Evolutionary conservation across 1,284 basidiomycete genomes (phyloP).

Genomic region (Papiliotrema fonsecae): DNA sequence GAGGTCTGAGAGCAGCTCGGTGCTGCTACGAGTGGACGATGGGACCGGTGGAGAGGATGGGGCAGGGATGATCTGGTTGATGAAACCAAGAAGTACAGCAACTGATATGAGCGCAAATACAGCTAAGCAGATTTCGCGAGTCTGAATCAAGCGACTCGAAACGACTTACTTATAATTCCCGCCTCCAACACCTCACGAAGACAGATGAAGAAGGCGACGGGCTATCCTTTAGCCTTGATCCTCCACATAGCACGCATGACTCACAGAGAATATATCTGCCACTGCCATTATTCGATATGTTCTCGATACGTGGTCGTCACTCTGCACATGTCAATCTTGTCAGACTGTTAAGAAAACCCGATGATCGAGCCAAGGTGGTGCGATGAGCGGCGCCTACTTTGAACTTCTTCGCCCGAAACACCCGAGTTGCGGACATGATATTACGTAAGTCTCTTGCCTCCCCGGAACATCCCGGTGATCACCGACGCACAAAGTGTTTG

Average conservation of each 20-base stretch:
- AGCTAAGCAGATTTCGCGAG: constrained; percentile 55
- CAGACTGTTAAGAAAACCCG: not conserved
- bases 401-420: not conserved
- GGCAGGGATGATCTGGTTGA: constrained; percentile 62
- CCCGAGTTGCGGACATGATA: no score
- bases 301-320: not conserved
- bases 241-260: not conserved
- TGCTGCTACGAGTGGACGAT: not conserved
- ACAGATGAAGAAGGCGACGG: constrained; percentile 68
- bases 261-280: constrained; percentile 5
- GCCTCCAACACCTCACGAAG: constrained; percentile 87
- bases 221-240: constrained; percentile 11
- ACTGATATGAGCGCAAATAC: constrained; percentile 13
- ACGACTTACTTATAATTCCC: constrained; percentile 63
- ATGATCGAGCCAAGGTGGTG: not conserved
- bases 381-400: not conserved
- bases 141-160: constrained; percentile 28
- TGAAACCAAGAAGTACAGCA: constrained; percentile 76
- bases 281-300: not conserved
- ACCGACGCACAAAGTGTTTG: no score
- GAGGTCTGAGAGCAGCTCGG: constrained; percentile 1
- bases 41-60: constrained; percentile 10
- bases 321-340: not conserved
- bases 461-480: no score
- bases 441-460: no score